Evolutionary conservation across 495 filamentous ascomycete genomes (phyloP).

Genomic region (Opeltia flavorubescens): DNA sequence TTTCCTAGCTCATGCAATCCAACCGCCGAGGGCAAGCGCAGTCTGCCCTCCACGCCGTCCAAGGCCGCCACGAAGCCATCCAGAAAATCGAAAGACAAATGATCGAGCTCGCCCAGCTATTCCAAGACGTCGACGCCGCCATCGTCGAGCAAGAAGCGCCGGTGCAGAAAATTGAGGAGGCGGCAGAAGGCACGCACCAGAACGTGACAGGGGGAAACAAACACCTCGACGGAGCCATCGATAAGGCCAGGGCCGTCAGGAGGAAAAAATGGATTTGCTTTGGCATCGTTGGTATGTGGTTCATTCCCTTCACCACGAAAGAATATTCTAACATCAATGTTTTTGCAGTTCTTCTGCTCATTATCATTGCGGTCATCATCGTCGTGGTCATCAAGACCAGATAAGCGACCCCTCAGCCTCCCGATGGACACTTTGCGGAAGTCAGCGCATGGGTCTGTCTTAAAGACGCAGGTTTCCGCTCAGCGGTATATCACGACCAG

Average conservation of each 20-base stretch:
- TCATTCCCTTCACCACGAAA: background rate
- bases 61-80: slow-evolving; percentile 76
- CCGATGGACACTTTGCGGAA: no score
- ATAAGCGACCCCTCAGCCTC: no score
- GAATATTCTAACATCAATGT: background rate
- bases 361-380: slow-evolving; percentile 37
- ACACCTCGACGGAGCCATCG: slow-evolving; percentile 62
- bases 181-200: slow-evolving; percentile 61
- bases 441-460: no score
- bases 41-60: slow-evolving; percentile 57
- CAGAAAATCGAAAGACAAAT: slow-evolving; percentile 82
- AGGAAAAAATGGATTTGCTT: slow-evolving; percentile 99
- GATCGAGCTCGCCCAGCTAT: slow-evolving; percentile 68
- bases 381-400: slow-evolving; percentile 34
- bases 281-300: slow-evolving; percentile 58
- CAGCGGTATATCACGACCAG: no score
- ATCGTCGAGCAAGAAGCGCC: slow-evolving; percentile 70
- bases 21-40: slow-evolving; percentile 70
- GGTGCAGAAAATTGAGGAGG: slow-evolving; percentile 64
- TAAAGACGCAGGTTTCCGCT: no score
- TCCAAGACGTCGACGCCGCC: slow-evolving; percentile 70
- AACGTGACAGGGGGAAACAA: slow-evolving; percentile 71
- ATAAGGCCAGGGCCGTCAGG: slow-evolving; percentile 61
- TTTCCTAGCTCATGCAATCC: slow-evolving; percentile 37
- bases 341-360: slow-evolving; percentile 21